Conservation (phyloP, 2,329 filamentous ascomycete genomes). For the Helotiales sp. region DNA sequence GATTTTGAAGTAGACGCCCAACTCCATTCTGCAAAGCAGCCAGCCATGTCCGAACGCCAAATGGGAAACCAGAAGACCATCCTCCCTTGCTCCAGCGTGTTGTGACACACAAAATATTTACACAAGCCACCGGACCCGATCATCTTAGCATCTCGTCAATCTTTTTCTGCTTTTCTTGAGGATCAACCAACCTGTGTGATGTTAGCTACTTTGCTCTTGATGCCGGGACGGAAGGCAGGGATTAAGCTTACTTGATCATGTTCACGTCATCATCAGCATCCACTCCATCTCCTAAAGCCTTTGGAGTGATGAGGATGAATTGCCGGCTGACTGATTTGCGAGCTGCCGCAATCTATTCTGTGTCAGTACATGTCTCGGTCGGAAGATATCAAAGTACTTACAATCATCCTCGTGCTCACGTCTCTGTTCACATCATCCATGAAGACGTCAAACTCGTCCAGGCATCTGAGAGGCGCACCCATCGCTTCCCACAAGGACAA, state of each 20-base stretch:
- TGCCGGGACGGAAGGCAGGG: not conserved
- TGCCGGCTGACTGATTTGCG: conserved; percentile 87
- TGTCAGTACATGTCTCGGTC: conserved; percentile 33
- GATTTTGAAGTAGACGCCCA: not conserved
- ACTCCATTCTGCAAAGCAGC: not conserved
- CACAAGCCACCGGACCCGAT: not conserved
- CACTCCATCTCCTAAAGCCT: conserved; percentile 70
- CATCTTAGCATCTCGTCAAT: conserved; percentile 36
- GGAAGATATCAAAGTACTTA: conserved; percentile 52
- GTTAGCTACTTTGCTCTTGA: conserved; percentile 9
- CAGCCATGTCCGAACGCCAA: not conserved
- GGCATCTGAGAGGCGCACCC: conserved; percentile 90
- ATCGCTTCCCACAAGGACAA: conserved; percentile 97
- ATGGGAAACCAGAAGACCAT: not conserved
- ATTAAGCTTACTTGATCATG: conserved; percentile 67
- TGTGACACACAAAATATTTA: not conserved
- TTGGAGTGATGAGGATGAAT: conserved; percentile 95
- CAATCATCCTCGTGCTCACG: conserved; percentile 92
- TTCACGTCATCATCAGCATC: conserved; percentile 71
- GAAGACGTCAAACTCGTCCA: conserved; percentile 99
- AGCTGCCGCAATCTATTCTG: conserved; percentile 74
- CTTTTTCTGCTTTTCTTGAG: conserved; percentile 52
- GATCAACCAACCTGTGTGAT: conserved; percentile 58
- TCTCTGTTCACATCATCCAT: conserved; percentile 98
- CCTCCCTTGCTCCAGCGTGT: not conserved